Evolutionary conservation across 495 filamentous ascomycete genomes (phyloP), one percentile per base, ranked within the genome.

Genomic region (Aspergillus haitiensis): DNA sequence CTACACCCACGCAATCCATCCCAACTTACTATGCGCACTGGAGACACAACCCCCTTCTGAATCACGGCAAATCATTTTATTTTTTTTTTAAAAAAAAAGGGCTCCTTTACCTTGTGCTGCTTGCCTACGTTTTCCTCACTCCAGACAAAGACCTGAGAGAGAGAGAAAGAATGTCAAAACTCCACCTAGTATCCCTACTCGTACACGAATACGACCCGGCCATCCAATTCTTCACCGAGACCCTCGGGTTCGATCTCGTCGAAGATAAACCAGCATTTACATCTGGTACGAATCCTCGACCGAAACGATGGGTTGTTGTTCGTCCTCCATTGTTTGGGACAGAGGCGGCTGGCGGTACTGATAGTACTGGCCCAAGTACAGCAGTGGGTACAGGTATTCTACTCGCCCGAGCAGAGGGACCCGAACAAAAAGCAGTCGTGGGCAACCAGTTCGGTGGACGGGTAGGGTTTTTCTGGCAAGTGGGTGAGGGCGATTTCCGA

Each of bases 401-500:
- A 27, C 21, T 27, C 21, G 21, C 21, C 21, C 21, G 21, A 27
- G 21, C 21, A 27, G 21, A 27, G 21, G 21, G 21, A 3, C 8
- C 8, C n/a, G 7, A 9, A n/a, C 42, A 9, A 46, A 11, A 1
- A 27, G 21, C 21, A 27, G 21, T 27, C 21, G 21, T 18, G 13
- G 42, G 42, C 7, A 9, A n/a, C n/a, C 42, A 46, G 13, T 46
- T 46, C 12, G 42, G 42, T 46, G 42, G 42, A 46, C 42, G 42
- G 0, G 42, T 46, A 7, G 42, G 42, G 42, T 46, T 46, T 18
- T 46, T 46, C 12, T 46, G 42, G 42, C 21, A n/a, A 1, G 42
- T 46, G 1, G 7, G 21, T n/a, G 21, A 27, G 21, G 21, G 21
- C 21, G 42, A 46, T n/a, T 46, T 46, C 12, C 21, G 8, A 18